Conservation (phyloP, 345 rosid species). For the Brassica cretica region DNA sequence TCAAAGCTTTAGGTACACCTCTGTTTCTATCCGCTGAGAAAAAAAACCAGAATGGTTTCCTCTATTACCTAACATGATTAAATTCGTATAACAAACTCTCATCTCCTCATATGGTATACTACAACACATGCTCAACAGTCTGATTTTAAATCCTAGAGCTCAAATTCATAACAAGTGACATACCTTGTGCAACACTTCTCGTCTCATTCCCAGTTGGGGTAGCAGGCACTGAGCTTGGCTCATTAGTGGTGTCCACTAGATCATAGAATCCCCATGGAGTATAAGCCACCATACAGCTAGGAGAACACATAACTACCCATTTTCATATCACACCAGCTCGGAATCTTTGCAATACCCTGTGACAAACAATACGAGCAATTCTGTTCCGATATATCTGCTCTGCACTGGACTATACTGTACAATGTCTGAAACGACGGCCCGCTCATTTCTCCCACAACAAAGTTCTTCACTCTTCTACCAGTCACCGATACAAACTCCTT, state of each 20-base stretch:
- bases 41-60: not conserved
- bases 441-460: slow-evolving; percentile 26
- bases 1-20: not conserved
- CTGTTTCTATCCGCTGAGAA: not conserved
- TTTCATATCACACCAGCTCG: slow-evolving; percentile 37
- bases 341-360: slow-evolving; percentile 17
- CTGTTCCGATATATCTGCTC: slow-evolving; percentile 45
- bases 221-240: slow-evolving; percentile 20
- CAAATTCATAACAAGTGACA: slow-evolving; percentile 4
- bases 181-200: slow-evolving; percentile 20
- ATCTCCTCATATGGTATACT: too few relatives aligned
- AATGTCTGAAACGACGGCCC: slow-evolving; percentile 20
- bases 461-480: slow-evolving; percentile 33
- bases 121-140: too few relatives aligned
- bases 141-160: not conserved
- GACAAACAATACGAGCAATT: slow-evolving; percentile 49
- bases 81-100: too few relatives aligned
- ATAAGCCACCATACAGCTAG: slow-evolving; percentile 44
- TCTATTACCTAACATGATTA: not conserved
- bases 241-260: slow-evolving; percentile 8
- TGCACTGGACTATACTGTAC: slow-evolving; percentile 53
- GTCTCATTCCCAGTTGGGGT: slow-evolving; percentile 8
- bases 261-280: slow-evolving; percentile 36
- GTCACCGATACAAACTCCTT: slow-evolving; percentile 23
- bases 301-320: slow-evolving; percentile 40